Evolutionary conservation across 441 rosid genomes (phyloP).

Genomic region (Syzygium syzygioides): DNA sequence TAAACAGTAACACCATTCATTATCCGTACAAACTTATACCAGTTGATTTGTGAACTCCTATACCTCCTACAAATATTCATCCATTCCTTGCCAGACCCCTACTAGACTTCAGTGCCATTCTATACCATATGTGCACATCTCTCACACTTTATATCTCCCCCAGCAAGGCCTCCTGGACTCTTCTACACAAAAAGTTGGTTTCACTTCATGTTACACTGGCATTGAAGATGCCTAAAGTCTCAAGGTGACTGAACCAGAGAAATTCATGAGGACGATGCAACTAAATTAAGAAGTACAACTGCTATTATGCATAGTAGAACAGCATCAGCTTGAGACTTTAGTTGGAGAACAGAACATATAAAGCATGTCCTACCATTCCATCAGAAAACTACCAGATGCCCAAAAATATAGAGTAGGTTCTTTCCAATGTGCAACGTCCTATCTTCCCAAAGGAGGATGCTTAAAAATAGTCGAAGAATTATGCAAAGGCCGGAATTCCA

Average conservation of each 20-base stretch:
- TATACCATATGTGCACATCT: neutral
- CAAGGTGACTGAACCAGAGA: too few relatives aligned
- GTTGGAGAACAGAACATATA: neutral
- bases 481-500: constrained; percentile 12
- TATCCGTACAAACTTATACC: neutral
- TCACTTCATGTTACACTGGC: too few relatives aligned
- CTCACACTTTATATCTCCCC: neutral
- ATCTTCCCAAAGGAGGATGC: neutral
- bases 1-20: neutral
- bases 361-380: neutral
- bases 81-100: neutral
- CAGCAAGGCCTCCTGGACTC: neutral
- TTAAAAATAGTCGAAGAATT: neutral
- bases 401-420: neutral
- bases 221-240: too few relatives aligned
- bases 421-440: neutral
- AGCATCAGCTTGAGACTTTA: neutral
- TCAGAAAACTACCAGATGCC: neutral
- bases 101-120: neutral
- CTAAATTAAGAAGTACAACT: neutral
- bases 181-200: neutral
- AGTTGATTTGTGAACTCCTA: neutral
- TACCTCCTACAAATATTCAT: neutral
- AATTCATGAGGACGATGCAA: neutral
- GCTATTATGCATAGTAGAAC: neutral